Base-by-base conservation (phyloP, 106 monocot species). In the Amphibolis antarctica region DNA sequence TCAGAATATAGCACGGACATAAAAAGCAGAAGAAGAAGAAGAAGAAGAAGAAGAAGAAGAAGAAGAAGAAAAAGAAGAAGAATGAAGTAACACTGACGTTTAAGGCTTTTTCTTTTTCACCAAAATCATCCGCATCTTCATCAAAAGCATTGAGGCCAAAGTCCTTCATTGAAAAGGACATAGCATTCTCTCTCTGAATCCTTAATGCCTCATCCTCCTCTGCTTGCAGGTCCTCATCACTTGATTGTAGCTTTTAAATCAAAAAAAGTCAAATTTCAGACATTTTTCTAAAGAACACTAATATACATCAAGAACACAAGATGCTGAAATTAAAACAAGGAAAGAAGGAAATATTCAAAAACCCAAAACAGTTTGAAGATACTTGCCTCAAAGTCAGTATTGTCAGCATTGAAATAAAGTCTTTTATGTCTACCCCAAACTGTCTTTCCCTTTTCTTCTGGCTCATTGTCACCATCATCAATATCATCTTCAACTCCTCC, bases 181-280 rank as follows among this genome's bases (percentile, higher is more conserved):
- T 78, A 65, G 88, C 89, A 46, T 79, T 83, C 69, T 89, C 83
- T 45, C 59, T 81, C 62, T 89, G 83, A 13, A 83, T 74, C 75
- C 56, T 80, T 67, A 86, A 20, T 22, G 78, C 86, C 56, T 86
- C 88, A 44, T 69, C 85, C 54, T 86, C 88, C 70, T 89, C 89
- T 45, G 84, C 87, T 20, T 55, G 82, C 5, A 81, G 67, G 6
- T 93, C 93, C 60, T 86, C 93, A 65, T 93, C 89, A 79, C 89
- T 86, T 77, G 85, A 85, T 70, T 79, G 78, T 47, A 78, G 62
- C 92, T 69, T 61, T 30, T 72, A 59, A 36, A 47, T 60, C 14
- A 11, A 56, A 56, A 56, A 56, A 28, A 11, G 5, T 27, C 23
- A 56, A n/a, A 48, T n/a, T 1, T 56, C 6, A 14, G 28, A 13